Evolutionary conservation across 345 rosid genomes (phyloP).

Genomic region (Acer yangbiense): DNA sequence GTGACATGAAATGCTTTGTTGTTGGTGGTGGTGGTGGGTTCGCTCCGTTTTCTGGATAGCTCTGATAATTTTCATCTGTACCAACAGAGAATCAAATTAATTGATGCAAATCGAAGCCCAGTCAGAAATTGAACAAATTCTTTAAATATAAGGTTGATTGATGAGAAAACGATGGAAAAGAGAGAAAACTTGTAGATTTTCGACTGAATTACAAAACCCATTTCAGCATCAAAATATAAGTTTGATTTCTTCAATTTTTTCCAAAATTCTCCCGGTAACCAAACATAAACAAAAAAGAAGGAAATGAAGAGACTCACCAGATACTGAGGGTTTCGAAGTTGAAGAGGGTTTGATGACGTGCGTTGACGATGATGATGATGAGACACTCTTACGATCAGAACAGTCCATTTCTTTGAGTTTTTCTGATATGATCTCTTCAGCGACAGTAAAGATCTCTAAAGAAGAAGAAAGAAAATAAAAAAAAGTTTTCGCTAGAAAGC

Average conservation of each 20-base stretch:
- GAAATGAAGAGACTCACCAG: not conserved
- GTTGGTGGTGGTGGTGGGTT: not conserved
- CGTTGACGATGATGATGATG: conserved; percentile 23
- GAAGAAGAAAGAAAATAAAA: not conserved
- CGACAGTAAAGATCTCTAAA: not conserved
- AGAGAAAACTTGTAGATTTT: not conserved
- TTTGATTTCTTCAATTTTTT: not conserved
- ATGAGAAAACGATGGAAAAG: not conserved
- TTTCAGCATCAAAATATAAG: not conserved
- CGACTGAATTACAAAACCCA: not conserved
- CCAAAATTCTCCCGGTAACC: not conserved
- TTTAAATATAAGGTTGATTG: not conserved
- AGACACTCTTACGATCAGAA: not conserved
- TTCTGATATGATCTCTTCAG: not conserved
- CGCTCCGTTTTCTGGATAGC: conserved; percentile 10
- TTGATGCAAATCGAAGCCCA: not conserved
- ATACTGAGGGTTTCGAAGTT: not conserved
- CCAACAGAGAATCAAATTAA: not conserved
- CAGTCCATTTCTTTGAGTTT: conserved; percentile 24
- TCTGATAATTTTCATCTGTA: conserved; percentile 38
- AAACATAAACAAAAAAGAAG: conserved; percentile 2
- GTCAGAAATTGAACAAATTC: not conserved
- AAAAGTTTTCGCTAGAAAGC: not conserved
- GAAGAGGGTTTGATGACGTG: conserved; percentile 14
- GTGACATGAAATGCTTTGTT: conserved; percentile 36